A percentile compares a stretch with the other conserved stretches of the same genome.
phyloP scores from a whole-genome alignment of 2,329 filamentous ascomycete species.

The Fusarium buharicum region DNA sequence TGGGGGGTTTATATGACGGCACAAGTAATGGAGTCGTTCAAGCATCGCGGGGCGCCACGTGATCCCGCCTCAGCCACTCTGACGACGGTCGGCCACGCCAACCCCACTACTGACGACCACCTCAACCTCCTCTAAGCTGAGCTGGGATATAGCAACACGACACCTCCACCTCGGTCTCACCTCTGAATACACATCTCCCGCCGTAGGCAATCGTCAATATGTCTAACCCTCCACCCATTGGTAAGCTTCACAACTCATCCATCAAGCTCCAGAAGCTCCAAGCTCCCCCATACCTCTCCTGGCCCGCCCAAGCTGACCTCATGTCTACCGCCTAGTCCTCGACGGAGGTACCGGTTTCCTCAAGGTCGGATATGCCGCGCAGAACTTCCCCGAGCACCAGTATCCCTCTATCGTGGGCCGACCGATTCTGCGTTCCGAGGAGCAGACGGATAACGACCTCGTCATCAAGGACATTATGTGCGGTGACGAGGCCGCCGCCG shows the following conservation, averaged over 20 bases:
- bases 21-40: constrained; percentile 1
- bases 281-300: constrained; percentile 8
- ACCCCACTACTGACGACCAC: constrained; percentile 52
- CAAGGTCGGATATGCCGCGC: constrained; percentile 98
- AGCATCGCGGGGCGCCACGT: constrained; percentile 50
- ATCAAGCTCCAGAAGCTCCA: constrained; percentile 27
- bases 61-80: constrained; percentile 50
- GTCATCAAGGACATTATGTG: constrained; percentile 99
- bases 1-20: constrained; percentile 23
- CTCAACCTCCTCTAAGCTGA: constrained; percentile 46
- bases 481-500: constrained; percentile 95
- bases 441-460: constrained; percentile 71
- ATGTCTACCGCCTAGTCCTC: constrained; percentile 73
- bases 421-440: constrained; percentile 96
- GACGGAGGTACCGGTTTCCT: constrained; percentile 99
- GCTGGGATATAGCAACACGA: constrained; percentile 42
- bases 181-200: constrained; percentile 16
- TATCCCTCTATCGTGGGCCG: constrained; percentile 98
- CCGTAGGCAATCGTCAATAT: constrained; percentile 53
- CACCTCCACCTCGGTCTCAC: constrained; percentile 34
- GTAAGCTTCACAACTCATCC: constrained; percentile 51
- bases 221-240: constrained; percentile 65
- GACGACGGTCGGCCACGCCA: constrained; percentile 49
- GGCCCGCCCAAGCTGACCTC: constrained; percentile 37
- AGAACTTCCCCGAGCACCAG: constrained; percentile 99